Conservation (phyloP, 805 yeast species). For the Lachancea dasiensis region DNA sequence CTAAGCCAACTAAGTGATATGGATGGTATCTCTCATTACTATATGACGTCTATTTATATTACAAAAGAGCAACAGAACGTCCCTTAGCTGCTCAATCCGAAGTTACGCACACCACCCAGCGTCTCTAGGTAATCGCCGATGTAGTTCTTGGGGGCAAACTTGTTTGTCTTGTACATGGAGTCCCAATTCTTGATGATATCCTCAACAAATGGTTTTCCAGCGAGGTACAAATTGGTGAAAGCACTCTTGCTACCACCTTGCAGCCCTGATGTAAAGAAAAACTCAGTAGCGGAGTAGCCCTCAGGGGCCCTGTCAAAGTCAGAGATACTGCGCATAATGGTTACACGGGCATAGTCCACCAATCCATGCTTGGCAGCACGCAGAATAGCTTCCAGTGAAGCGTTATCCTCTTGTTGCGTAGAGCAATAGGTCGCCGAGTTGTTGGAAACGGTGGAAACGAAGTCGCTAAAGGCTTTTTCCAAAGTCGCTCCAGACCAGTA, state of each 20-base stretch:
- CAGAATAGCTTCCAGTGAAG: conserved; percentile 52
- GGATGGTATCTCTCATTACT: background rate
- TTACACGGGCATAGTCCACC: conserved; percentile 52
- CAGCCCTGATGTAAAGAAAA: conserved; percentile 40
- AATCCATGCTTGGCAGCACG: conserved; percentile 50
- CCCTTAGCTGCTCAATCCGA: conserved; percentile 9
- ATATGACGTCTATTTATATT: background rate
- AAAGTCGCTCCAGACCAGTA: conserved; percentile 52
- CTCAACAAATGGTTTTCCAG: conserved; percentile 48
- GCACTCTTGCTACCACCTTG: conserved; percentile 50
- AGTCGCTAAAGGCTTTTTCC: conserved; percentile 45
- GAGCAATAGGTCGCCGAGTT: conserved; percentile 54
- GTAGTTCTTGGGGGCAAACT: conserved; percentile 44
- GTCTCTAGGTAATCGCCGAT: conserved; percentile 57
- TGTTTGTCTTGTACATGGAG: conserved; percentile 27
- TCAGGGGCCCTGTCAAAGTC: conserved; percentile 54
- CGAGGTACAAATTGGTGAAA: conserved; percentile 45
- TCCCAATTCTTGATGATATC: conserved; percentile 50
- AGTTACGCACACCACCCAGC: conserved; percentile 40
- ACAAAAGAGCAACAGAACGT: background rate
- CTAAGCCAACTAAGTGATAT: too few relatives aligned
- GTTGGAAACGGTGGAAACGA: conserved; percentile 46
- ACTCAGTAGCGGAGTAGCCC: conserved; percentile 38
- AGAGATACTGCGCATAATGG: conserved; percentile 55
- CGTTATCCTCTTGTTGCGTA: conserved; percentile 65